Evolutionary conservation across 768 basidiomycete genomes (phyloP).

Genomic region (Neoboletus brunneissimus): DNA sequence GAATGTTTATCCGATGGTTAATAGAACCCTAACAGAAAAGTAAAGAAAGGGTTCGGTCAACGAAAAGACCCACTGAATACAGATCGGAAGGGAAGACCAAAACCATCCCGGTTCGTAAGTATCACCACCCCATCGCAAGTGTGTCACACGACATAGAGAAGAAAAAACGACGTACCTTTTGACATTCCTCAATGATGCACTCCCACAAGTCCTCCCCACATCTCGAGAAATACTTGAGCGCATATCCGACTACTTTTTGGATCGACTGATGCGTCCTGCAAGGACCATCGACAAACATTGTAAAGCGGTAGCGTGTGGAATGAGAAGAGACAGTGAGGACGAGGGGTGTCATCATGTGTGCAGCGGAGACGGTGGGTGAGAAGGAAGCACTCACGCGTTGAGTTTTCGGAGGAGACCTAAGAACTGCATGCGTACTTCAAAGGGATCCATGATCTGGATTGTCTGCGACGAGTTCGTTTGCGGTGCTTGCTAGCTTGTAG

Average conservation of each 20-base stretch:
- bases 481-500: too few species aligned
- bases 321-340: background rate
- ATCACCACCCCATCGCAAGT: too few species aligned
- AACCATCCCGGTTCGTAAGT: too few species aligned
- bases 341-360: background rate
- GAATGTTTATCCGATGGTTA: conserved; percentile 89
- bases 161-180: conserved; percentile 53
- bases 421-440: conserved; percentile 76
- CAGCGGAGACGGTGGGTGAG: background rate
- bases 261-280: conserved; percentile 88
- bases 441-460: conserved; percentile 42
- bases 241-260: conserved; percentile 81
- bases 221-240: conserved; percentile 76
- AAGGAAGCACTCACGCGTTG: conserved; percentile 49
- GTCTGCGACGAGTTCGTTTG: too few species aligned
- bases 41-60: background rate
- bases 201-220: conserved; percentile 96
- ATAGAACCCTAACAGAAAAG: conserved; percentile 60
- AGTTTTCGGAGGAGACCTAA: conserved; percentile 57
- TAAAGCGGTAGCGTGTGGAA: background rate
- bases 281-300: background rate
- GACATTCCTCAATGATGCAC: conserved; percentile 86
- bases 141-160: too few species aligned
- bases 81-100: background rate
- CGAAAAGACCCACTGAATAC: background rate